A percentile compares a stretch with the other conserved stretches of the same genome.
Evolutionary conservation across 78 protist species (phyloP).

Genomic region (Dictyostelium firmibasis): DNA sequence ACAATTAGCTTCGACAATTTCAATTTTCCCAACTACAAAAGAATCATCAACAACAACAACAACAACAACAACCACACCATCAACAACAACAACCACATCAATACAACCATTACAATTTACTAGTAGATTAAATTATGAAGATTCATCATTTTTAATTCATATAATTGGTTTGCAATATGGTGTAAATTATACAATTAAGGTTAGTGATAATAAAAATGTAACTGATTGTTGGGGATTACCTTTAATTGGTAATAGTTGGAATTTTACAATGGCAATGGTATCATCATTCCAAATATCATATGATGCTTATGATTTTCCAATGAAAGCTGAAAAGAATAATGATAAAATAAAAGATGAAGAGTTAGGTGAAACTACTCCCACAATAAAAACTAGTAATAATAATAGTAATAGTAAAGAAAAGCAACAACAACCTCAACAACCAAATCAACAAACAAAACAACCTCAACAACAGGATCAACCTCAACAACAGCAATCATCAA

Average conservation of each 20-base stretch:
- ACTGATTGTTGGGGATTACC: slow-evolving; percentile 49
- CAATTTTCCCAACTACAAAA: not conserved
- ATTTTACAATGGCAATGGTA: not conserved
- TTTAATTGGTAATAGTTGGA: not conserved
- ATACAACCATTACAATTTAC: not conserved
- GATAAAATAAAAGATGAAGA: not conserved
- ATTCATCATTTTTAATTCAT: not conserved
- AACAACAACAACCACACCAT: not conserved
- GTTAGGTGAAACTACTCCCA: not conserved
- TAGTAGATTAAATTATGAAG: not conserved
- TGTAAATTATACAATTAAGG: not conserved
- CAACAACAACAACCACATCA: not conserved
- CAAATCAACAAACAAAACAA: not conserved
- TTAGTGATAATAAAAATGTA: not conserved
- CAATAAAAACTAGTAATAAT: too few relatives aligned
- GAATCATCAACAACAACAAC: not conserved
- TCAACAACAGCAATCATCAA: not conserved
- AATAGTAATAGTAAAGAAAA: not conserved
- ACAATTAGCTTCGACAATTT: not conserved
- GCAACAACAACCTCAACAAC: not conserved
- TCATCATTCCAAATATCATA: not conserved
- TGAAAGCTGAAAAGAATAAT: not conserved
- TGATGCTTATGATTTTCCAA: not conserved
- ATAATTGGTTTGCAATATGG: not conserved
- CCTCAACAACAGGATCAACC: not conserved